Percentiles rank a stretch among this genome's conserved stretches.
These are phyloP conservation scores for Tolypocladium tropicale DNA, from an alignment of 2,329 filamentous ascomycete species.

Conservation along the genomic window DNA sequence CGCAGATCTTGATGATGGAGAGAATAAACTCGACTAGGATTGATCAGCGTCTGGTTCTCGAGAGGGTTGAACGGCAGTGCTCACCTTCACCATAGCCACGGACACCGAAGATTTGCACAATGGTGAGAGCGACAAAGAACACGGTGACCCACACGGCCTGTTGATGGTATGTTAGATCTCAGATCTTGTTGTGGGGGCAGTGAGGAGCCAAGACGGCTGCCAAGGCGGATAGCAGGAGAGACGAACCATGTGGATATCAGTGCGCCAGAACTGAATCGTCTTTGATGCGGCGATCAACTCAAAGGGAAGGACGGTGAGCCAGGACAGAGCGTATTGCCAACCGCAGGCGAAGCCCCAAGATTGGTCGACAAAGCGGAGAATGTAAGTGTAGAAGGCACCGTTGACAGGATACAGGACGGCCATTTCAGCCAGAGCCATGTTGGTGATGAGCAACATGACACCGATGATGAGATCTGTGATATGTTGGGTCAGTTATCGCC, in stretches of 20 bases:
- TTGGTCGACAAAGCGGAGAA: neutral
- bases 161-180: neutral
- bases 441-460: neutral
- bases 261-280: neutral
- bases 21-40: neutral
- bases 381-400: neutral
- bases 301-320: neutral
- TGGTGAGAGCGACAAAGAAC: neutral
- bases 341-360: neutral
- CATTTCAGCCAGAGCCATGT: neutral
- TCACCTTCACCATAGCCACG: neutral
- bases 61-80: neutral
- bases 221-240: neutral
- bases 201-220: neutral
- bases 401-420: neutral
- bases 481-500: neutral
- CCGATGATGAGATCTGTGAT: neutral
- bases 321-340: neutral
- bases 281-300: neutral
- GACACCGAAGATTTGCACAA: neutral
- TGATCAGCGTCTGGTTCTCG: neutral
- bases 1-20: neutral
- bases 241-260: neutral
- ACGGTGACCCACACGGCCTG: neutral
- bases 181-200: neutral